Evolutionary conservation across 1,139 yeast species (phyloP), one percentile per base, ranked within the genome.

Genomic region (Sugiyamaella grinbergsii): DNA sequence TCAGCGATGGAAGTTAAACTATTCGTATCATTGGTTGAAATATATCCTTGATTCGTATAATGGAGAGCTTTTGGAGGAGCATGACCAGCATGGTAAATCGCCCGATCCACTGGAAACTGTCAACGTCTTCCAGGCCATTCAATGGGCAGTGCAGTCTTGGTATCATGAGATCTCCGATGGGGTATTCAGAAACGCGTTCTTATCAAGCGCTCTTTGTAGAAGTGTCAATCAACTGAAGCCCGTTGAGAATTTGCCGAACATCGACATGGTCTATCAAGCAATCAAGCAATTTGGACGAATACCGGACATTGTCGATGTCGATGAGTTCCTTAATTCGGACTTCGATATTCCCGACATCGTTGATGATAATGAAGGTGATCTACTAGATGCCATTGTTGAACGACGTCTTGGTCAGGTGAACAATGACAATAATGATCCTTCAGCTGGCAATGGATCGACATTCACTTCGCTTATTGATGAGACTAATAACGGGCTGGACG

Each of bases 81-180:
- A 22, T 20, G 31, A 37, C 24, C 37, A 34, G 11, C 33, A 28
- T 7, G 32, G 18, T 15, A 23, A 7, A 5, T 19, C 13, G 5
- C 20, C 31, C 10, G 48, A 46, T 26, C 51, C 51, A 5, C 13
- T 36, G 11, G 40, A 42, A 8, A 43, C 43, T 2, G 51, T 47
- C 4, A 18, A 41, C 8, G 43, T 47, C 5, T 43, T 28, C 18
- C 37, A 42, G 15, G 38, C 49, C 20, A 43, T 51, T 16, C 54
- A 47, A 26, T 51, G 54, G 54, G 54, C 49, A 10, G 46, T 47
- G 7, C 42, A 43, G 20, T 42, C 54, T 3, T 51, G 54, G 54
- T 40, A 37, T 38, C 51, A 51, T 32, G 51, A 51, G 26, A 42
- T 51, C 15, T 29, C 45, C 4, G 34, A 48, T 26, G 26, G 38